Base-by-base conservation (phyloP, 495 filamentous ascomycete genomes). In the Astrothelium subdiscretum region DNA sequence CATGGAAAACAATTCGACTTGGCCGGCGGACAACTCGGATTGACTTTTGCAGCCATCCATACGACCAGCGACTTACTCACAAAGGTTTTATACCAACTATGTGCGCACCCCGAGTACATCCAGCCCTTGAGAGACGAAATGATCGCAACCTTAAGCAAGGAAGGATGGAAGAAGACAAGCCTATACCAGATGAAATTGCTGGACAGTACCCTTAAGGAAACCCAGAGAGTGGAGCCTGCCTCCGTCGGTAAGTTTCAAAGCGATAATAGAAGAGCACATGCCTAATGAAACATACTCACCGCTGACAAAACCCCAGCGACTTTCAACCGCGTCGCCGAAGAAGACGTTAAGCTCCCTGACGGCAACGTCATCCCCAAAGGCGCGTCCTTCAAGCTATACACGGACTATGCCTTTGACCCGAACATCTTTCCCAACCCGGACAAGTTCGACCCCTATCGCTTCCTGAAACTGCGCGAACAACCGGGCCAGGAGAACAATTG, bases 141-240 rank as follows among this genome's bases (percentile, higher is more conserved):
- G 32, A 62, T 67, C 0, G 66, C 69, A 1, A 73, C 75, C 1
- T 62, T 80, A 2, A 63, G 64, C 20, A 72, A 75, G 31, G 73
- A 77, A 12, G 74, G 69, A 4, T 71, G 73, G n/a, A 72, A 66
- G 32, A 77, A 76, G 58, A 72, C 73, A 13, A 76, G 70, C 58
- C 69, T 81, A 62, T 57, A 54, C 2, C 70, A 73, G 59, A 68
- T 84, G 62, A 73, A 71, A 58, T 80, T 80, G 66, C 59, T 84
- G 60, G 82, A 85, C 68, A 79, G 75, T 61, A 82, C 83, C 66
- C 75, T 83, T 57, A 79, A 80, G 54, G 82, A 85, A 64, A 71
- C 73, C 11, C 75, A 77, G 59, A 71, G 82, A 4, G 68, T 78
- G 27, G 64, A 68, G 31, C 75, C 77, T 18, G 68, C 71, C 5